A percentile compares a stretch with the other conserved stretches of the same genome.
phyloP scores from a whole-genome alignment of 495 filamentous ascomycete species.

The Lepidopterella palustris region DNA sequence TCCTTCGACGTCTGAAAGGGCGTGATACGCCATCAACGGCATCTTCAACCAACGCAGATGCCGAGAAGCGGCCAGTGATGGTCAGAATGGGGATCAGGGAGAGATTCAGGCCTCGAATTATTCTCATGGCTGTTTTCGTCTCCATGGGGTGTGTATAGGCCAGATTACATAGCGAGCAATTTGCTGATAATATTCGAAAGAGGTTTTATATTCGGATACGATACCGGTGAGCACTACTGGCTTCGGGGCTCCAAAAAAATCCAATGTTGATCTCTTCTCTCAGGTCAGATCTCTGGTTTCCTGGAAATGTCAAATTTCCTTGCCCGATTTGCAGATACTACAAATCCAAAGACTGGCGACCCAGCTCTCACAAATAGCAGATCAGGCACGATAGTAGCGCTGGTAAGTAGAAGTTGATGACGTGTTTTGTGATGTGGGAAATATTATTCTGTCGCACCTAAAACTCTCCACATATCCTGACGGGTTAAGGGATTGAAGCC shows the following conservation, averaged over 20 bases:
- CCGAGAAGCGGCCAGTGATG: background rate
- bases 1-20: background rate
- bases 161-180: no score
- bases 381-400: conserved; percentile 18
- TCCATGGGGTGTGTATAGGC: no score
- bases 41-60: background rate
- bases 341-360: conserved; percentile 5
- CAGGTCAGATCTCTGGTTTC: conserved; percentile 40
- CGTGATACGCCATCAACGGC: background rate
- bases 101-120: background rate
- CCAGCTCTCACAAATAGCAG: conserved; percentile 11
- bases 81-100: background rate
- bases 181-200: no score
- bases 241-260: no score
- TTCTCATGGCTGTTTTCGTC: background rate
- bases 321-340: conserved; percentile 13
- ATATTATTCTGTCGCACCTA: no score
- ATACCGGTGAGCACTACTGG: background rate
- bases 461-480: background rate
- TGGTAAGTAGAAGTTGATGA: background rate
- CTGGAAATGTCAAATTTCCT: conserved; percentile 28
- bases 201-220: conserved; percentile 1
- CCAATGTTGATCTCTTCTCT: no score
- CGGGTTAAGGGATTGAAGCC: no score
- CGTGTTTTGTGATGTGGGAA: no score